Conservation (phyloP, 2,329 filamentous ascomycete genomes). For the Hypomyces rosellus region DNA sequence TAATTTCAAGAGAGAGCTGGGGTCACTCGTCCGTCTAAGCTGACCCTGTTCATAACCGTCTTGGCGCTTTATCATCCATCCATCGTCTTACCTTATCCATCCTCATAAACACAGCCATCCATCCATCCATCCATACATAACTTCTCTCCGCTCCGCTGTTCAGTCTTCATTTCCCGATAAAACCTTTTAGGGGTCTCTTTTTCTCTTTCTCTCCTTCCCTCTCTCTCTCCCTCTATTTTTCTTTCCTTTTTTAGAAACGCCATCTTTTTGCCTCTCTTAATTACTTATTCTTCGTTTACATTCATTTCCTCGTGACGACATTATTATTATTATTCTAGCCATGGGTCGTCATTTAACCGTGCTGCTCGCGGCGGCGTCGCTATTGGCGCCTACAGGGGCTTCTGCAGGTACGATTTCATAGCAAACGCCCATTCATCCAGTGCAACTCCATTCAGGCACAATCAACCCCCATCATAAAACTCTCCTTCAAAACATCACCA, state of each 20-base stretch:
- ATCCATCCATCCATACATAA: no score
- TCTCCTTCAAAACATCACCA: no score
- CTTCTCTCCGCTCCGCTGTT: background rate
- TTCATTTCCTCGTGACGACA: no score
- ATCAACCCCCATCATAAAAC: no score
- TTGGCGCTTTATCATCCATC: no score
- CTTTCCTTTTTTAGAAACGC: background rate
- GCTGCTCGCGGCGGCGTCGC: conserved; percentile 14
- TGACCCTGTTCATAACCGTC: no score
- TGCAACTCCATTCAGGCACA: background rate
- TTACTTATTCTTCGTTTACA: background rate
- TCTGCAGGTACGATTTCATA: conserved; percentile 11
- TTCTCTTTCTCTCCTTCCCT: background rate
- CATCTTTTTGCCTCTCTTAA: background rate
- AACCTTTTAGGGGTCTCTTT: background rate
- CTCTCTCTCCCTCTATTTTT: background rate
- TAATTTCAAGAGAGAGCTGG: no score
- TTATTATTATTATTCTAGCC: background rate
- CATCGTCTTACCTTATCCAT: no score
- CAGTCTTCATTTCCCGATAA: background rate
- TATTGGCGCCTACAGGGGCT: conserved; percentile 8
- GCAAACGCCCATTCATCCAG: background rate
- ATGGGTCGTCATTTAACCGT: conserved; percentile 12
- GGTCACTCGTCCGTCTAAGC: no score
- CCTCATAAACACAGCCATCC: background rate